Evolutionary conservation across 257 asterid species (phyloP), one percentile per base, ranked within the genome.

Genomic region (Solanum neorickii): DNA sequence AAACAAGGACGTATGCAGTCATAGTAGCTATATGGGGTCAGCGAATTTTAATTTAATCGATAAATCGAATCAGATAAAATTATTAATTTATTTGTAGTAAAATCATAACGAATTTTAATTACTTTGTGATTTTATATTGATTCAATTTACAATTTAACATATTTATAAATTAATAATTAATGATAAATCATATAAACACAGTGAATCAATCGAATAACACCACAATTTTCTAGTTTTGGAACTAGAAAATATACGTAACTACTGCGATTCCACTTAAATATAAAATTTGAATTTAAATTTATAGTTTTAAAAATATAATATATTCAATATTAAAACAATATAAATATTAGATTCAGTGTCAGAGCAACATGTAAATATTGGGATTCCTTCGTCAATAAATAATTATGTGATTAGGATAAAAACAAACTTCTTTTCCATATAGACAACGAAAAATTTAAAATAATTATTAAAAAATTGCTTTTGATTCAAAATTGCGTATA

Each of bases 121-220:
- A 33, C 35, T 33, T 33, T 33, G 35, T 33, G 35, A 33, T 56
- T 18, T 56, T 18, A 18, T 56, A 56, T 56, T 56, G 12, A 0
- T 56, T 7, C 4, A 0, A 56, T 56, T 20, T 18, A 18, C 2
- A 0, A 56, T 56, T 56, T 18, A 18, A 2, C 4, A 18, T 56
- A 1, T 56, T 56, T 56, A 56, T 5, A 56, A 56, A 18, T 18
- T 11, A 18, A 7, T 56, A 56, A 56, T 0, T n/a, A 18, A 56
- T 56, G 7, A 56, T 49, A 49, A 49, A 49, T 15, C 11, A 18
- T 56, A 56, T 2, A 56, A 6, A 18, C n/a, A 7, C 5, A 56
- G 0, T 1, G 12, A 59, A 59, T 20, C 25, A 2, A 59, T 20
- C 0, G 4, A 1, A 3, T 0, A 20, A 59, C 0, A 60, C 69